Evolutionary conservation across 805 yeast genomes (phyloP), one percentile per base, ranked within the genome.

Genomic region (Scheffersomyces stipitis): DNA sequence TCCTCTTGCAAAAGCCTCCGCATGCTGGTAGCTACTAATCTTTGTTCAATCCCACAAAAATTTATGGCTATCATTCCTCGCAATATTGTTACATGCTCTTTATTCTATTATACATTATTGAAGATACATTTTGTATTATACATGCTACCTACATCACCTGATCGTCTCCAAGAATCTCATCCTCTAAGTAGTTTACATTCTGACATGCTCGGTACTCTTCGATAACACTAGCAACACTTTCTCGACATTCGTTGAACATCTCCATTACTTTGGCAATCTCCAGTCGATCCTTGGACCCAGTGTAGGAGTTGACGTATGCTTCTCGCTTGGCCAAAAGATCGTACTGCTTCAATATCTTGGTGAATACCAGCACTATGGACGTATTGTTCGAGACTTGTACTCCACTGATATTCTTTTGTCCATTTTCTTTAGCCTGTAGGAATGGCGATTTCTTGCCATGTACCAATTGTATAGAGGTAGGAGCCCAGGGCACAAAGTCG

Each of bases 381-480:
- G 97, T 82, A 35, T 86, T 80, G 59, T 93, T 93, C 4, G 95
- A 76, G 16, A 93, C 66, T 80, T 84, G 86, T 45, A 89, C 69
- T 1, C 98, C 98, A 47, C 81, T 82, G 3, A 86, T 44, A 2
- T 45, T 41, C 13, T 41, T 39, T 17, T 38, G 41, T 13, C 45
- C 44, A 26, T 34, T 39, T 37, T 22, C 28, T 5, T 16, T 14
- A 7, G 34, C 78, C 9, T 71, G 60, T 6, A 49, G 47, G 46
- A 69, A 84, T 4, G 89, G 83, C 7, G 96, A 84, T 45, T 79
- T 80, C 39, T 76, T 73, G 0, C 96, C 89, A 32, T 81, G 68
- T 5, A 91, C 89, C 0, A 89, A 68, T 52, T 88, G 93, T 4
- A 89, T 74, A 5, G 89, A 75, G 0, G 89, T 76, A 0, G 93